phyloP scores from a whole-genome alignment of 805 yeast genomes.

The Kazachstania africana region DNA sequence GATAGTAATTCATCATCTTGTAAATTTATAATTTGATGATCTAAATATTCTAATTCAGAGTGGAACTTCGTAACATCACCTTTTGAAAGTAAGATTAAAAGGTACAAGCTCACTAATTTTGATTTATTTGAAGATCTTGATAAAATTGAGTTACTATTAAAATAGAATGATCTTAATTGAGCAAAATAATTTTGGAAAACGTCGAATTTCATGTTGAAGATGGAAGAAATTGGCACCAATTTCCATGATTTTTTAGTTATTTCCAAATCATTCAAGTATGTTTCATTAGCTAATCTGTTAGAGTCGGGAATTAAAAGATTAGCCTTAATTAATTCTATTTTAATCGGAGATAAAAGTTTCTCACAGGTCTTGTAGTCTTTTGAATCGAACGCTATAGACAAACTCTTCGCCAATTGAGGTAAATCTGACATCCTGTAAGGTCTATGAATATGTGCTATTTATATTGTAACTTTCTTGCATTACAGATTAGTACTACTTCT shows the following conservation, averaged over 20 bases:
- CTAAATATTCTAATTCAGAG: conserved; percentile 70
- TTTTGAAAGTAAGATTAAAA: conserved; percentile 65
- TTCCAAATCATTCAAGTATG: conserved; percentile 49
- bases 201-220: conserved; percentile 48
- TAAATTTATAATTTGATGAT: conserved; percentile 31
- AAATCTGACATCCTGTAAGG: conserved; percentile 36
- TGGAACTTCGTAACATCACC: conserved; percentile 84
- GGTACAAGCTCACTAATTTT: conserved; percentile 64
- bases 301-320: conserved; percentile 61
- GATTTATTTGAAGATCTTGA: conserved; percentile 47
- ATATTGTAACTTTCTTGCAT: too few species aligned
- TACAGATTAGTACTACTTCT: too few species aligned
- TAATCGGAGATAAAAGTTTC: conserved; percentile 54
- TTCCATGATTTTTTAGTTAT: conserved; percentile 79
- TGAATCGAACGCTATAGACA: conserved; percentile 51
- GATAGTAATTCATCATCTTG: conserved; percentile 62
- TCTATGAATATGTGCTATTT: too few species aligned
- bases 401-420: conserved; percentile 56
- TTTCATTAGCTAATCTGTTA: conserved; percentile 23
- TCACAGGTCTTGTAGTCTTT: conserved; percentile 54
- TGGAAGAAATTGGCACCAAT: conserved; percentile 73
- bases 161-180: conserved; percentile 71
- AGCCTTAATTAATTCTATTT: conserved; percentile 67
- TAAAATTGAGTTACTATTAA: conserved; percentile 25
- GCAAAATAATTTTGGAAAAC: conserved; percentile 63